Evolutionary conservation across 2,329 filamentous ascomycete genomes (phyloP).

Genomic region (Delphinella strobiligena): DNA sequence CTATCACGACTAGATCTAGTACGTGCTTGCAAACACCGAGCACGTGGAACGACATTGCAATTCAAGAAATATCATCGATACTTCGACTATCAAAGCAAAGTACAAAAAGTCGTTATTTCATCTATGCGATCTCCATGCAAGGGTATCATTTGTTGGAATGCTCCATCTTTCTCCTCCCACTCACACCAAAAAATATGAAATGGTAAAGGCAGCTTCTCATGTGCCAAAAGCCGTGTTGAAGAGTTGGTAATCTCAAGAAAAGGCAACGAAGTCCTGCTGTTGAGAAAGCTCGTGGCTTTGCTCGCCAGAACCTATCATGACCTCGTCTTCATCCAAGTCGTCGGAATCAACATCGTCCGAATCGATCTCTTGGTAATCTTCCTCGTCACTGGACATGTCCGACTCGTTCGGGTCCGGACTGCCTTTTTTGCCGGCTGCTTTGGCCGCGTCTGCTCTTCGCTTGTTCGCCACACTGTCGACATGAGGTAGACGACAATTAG

Average conservation of each 20-base stretch:
- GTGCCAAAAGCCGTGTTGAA: no score
- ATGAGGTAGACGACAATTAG: conserved; percentile 72
- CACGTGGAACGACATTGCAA: no score
- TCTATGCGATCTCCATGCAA: not conserved
- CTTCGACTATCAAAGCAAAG: no score
- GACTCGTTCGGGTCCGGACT: conserved; percentile 16
- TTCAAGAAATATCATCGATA: no score
- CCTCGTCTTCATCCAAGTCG: conserved; percentile 28
- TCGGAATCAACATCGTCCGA: conserved; percentile 74
- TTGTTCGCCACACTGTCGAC: conserved; percentile 77
- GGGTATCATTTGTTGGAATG: not conserved
- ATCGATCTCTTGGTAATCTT: conserved; percentile 49
- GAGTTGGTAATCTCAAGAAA: conserved; percentile 18
- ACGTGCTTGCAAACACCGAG: no score
- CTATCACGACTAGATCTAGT: no score
- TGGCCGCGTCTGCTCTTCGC: conserved; percentile 43
- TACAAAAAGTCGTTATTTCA: not conserved
- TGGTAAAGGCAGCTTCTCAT: no score
- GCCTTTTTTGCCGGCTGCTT: conserved; percentile 22
- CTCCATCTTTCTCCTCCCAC: not conserved
- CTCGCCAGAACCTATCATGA: conserved; percentile 22
- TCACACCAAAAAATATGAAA: no score
- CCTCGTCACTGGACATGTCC: conserved; percentile 70
- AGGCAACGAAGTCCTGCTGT: conserved; percentile 42
- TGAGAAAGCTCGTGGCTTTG: conserved; percentile 36